Evolutionary conservation across 2,329 filamentous ascomycete genomes (phyloP), one percentile per base, ranked within the genome.

Genomic region (Beauveria rudraprayagi): DNA sequence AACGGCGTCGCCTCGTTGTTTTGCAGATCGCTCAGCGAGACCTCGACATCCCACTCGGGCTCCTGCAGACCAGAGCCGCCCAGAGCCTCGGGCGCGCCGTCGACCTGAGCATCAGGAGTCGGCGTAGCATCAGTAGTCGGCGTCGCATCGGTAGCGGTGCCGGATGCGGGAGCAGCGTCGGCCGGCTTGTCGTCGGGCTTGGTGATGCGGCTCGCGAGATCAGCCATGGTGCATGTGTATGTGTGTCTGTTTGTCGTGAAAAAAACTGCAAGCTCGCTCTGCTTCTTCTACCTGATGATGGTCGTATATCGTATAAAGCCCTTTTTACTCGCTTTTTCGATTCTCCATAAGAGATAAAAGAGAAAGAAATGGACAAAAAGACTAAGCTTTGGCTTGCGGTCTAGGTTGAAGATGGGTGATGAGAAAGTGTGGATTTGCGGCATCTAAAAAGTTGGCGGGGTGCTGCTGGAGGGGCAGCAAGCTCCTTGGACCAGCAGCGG

Each of bases 21-120:
- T 75, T 97, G 92, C 59, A 96, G 81, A 70, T 96, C 92, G 68
- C 88, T 92, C 62, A 97, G 83, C 75, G 93, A 94, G 68, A 99
- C 91, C 70, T 96, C 89, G 66, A 99, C 93, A 66, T 94, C 89
- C 75, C 89, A 95, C 62, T 89, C 86, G 4, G 87, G 86, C 73
- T 97, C 90, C 52, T 83, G 74, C 30, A 87, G 77, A 53, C 78
- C 79, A 44, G 84, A 84, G 60, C 81, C 83, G 44, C 74, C 73
- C 22, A 73, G 67, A 28, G 66, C 63, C 52, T 73, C 72, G 43
- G 70, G 68, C 51, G 72, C 68, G 53, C 73, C 75, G 54, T 79
- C 74, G 24, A 69, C 63, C 67, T 77, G 73, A n/a, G 69, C 70
- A 34, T 72, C 70, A 30, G 67, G 60, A 51, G 65, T 24, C 67